Conservation (phyloP, 176 grass and related monocot genomes). For the Coix lacrymajobi region DNA sequence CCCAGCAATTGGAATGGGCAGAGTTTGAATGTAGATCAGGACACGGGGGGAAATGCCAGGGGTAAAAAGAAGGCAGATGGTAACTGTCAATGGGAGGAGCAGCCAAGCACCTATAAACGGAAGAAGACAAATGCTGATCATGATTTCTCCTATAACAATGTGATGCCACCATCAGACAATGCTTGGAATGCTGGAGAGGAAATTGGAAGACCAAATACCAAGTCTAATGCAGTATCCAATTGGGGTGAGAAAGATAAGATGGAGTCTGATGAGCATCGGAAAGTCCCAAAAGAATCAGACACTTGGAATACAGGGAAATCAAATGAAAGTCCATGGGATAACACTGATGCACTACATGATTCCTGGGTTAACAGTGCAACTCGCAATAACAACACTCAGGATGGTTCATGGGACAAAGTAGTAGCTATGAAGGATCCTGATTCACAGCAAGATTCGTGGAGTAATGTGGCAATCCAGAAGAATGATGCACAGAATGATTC, state of each 20-base stretch:
- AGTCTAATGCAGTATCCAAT: conserved; percentile 6
- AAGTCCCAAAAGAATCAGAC: neutral
- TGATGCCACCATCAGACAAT: neutral
- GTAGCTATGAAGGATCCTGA: neutral
- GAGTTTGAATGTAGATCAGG: conserved; percentile 5
- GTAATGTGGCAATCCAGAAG: neutral
- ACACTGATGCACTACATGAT: neutral
- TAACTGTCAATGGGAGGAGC: neutral
- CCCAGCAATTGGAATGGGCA: neutral
- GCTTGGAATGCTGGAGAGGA: neutral
- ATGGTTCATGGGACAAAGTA: conserved; percentile 15
- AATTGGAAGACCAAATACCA: neutral
- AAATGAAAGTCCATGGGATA: conserved; percentile 34
- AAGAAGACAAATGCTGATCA: conserved; percentile 5
- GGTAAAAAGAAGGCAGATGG: neutral
- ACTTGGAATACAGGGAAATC: neutral
- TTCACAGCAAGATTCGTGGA: conserved; percentile 8
- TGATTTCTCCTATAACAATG: neutral
- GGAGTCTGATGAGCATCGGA: neutral
- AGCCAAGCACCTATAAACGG: neutral
- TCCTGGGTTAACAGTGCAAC: conserved; percentile 9
- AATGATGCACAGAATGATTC: conserved; percentile 9
- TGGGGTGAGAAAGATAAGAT: neutral
- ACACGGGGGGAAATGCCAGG: neutral
- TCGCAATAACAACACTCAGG: neutral